Conservation (phyloP, 306 rosid genomes). For the Styphnolobium japonicum region DNA sequence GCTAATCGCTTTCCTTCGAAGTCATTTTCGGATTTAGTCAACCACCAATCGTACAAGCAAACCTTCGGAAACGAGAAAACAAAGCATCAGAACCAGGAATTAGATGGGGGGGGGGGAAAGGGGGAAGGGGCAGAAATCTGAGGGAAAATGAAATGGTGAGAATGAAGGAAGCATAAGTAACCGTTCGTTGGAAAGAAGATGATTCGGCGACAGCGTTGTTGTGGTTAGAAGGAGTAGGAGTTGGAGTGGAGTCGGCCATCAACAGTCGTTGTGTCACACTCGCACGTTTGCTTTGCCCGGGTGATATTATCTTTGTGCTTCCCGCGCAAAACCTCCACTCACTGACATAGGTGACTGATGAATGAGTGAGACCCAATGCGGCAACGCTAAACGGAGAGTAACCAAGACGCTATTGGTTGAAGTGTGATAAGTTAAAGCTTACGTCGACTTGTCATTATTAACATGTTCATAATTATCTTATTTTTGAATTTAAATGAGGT, state of each 20-base stretch:
- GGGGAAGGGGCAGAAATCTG: not conserved
- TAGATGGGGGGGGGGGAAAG: not conserved
- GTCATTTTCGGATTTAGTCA: conserved; percentile 36
- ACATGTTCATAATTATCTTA: too few species aligned
- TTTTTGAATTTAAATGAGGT: too few species aligned
- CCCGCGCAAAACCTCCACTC: too few species aligned
- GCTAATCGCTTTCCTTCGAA: conserved; percentile 49
- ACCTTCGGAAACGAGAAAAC: conserved; percentile 36
- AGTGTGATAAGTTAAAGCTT: too few species aligned
- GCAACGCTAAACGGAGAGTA: too few species aligned
- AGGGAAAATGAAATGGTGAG: not conserved
- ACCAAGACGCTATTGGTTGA: too few species aligned
- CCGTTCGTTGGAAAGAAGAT: conserved; percentile 30
- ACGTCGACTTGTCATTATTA: too few species aligned
- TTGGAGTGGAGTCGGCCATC: conserved; percentile 14
- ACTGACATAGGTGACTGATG: too few species aligned
- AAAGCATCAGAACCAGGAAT: not conserved
- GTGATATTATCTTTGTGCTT: too few species aligned
- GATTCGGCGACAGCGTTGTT: not conserved
- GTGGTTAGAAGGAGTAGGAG: not conserved
- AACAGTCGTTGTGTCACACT: too few species aligned
- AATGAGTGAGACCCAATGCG: too few species aligned
- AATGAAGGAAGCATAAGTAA: not conserved
- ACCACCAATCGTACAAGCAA: conserved; percentile 67
- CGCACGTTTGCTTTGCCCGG: too few species aligned